Conservation (phyloP, 768 basidiomycete genomes). For the Suillus ampliporus region DNA sequence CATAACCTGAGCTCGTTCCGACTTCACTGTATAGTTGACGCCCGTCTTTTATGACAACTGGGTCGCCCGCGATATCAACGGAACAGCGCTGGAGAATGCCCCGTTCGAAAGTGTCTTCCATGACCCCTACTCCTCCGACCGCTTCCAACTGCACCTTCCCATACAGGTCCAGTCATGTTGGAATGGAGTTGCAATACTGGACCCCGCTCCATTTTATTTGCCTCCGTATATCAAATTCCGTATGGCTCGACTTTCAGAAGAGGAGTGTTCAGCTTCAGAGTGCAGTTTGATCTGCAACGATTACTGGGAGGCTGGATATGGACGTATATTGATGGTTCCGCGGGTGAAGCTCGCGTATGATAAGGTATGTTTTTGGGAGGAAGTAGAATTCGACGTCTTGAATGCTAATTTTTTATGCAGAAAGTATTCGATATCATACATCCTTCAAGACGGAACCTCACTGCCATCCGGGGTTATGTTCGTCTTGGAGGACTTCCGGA, state of each 20-base stretch:
- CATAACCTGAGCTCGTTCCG: background rate
- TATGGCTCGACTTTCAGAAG: constrained; percentile 89
- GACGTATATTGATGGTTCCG: constrained; percentile 97
- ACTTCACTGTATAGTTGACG: constrained; percentile 40
- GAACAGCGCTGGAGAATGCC: constrained; percentile 96
- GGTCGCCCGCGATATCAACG: constrained; percentile 99
- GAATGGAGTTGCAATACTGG: constrained; percentile 97
- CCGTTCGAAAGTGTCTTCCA: constrained; percentile 96
- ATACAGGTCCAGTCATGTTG: constrained; percentile 98
- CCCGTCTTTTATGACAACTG: constrained; percentile 99
- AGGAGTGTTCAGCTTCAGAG: constrained; percentile 94
- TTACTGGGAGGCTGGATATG: constrained; percentile 96
- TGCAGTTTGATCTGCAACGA: constrained; percentile 98
- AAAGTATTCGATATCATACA: constrained; percentile 96
- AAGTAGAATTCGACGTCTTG: background rate
- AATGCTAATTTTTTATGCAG: constrained; percentile 44
- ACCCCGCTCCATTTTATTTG: constrained; percentile 93
- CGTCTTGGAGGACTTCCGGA: constrained; percentile 97
- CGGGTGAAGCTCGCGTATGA: constrained; percentile 97
- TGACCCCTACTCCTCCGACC: constrained; percentile 70
- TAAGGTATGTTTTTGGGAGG: constrained; percentile 52
- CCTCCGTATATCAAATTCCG: constrained; percentile 93
- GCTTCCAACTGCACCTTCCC: constrained; percentile 92
- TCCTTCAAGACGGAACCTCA: constrained; percentile 86
- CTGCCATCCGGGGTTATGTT: constrained; percentile 92